Base-by-base conservation (phyloP, 306 rosid genomes). In the Citrullus colocynthis region DNA sequence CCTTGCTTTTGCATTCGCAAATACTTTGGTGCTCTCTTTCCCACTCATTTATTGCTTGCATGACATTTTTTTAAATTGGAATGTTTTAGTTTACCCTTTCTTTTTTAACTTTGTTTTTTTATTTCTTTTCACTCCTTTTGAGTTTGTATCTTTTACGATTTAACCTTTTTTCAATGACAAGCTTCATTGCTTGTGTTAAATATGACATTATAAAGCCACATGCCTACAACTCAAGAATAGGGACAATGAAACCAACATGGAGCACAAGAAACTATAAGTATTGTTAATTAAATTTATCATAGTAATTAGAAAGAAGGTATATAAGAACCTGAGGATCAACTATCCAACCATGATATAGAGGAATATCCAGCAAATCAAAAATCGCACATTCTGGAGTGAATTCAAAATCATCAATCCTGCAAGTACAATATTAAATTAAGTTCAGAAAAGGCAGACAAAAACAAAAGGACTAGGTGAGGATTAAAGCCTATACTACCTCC, bases 261-360 rank as follows among this genome's bases (percentile, higher is more conserved):
- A 73, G 61, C 61, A 51, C 44, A 73, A 45, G 39, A 72, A 52
- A 74, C 63, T n/a, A 34, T 34, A 51, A 54, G 59, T 52, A 28
- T 18, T 7, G 42, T 56, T 52, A 54, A 74, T 74, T 16, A 77
- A 62, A 78, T 42, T 45, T 37, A 83, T 75, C 59, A 63, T 67
- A 44, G 82, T 56, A 39, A 55, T 39, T 60, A 83, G 66, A 78
- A 71, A 57, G 71, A 75, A 69, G 52, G 54, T 79, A 83, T 81
- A 73, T 78, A 71, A 37, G 83, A 75, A 96, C 99, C 97, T 96
- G 91, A 36, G 93, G 86, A 82, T 92, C 99, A 80, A 90, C 97
- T 69, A 96, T 93, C 99, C 99, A 96, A 78, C 99, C 99, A 84
- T 96, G 99, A 88, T 88, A 96, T 66, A 96, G 82, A 9, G 99